A percentile compares a stretch with the other conserved stretches of the same genome.
phyloP scores from a whole-genome alignment of 2,329 filamentous ascomycete genomes.

The Fusarium lyarnte region DNA sequence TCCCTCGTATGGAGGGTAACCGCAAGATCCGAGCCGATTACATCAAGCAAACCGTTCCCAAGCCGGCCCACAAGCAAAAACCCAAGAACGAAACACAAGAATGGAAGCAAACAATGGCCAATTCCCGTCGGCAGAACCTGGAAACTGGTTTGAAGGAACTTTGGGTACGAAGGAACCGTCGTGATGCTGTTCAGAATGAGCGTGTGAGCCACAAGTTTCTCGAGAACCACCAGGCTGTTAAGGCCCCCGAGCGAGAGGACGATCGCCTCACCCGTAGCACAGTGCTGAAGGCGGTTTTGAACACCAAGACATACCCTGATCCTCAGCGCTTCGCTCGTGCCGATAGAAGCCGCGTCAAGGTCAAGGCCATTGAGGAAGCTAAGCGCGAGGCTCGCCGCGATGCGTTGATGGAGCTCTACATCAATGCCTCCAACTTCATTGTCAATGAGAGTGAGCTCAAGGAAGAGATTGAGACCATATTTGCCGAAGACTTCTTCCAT shows the following conservation, averaged over 20 bases:
- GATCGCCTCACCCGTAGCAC: slow-evolving; percentile 79
- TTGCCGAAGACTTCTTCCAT: slow-evolving; percentile 69
- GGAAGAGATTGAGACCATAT: slow-evolving; percentile 77
- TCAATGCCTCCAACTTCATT: slow-evolving; percentile 88
- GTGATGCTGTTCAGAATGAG: slow-evolving; percentile 48
- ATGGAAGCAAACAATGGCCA: slow-evolving; percentile 81
- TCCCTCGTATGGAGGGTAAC: slow-evolving; percentile 65
- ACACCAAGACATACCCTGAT: slow-evolving; percentile 66
- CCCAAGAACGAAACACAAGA: slow-evolving; percentile 53
- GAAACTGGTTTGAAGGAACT: slow-evolving; percentile 76
- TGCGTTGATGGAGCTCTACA: slow-evolving; percentile 86
- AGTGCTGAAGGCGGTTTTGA: slow-evolving; percentile 61
- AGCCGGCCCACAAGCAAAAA: slow-evolving; percentile 56
- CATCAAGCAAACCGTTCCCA: slow-evolving; percentile 66
- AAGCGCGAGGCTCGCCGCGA: slow-evolving; percentile 72
- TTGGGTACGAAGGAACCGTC: slow-evolving; percentile 68
- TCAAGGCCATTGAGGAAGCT: slow-evolving; percentile 52
- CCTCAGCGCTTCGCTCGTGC: slow-evolving; percentile 68
- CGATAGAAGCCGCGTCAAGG: slow-evolving; percentile 55
- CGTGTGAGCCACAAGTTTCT: slow-evolving; percentile 59
- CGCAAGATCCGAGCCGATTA: slow-evolving; percentile 72
- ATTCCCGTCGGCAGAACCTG: slow-evolving; percentile 75
- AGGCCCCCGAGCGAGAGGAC: slow-evolving; percentile 76
- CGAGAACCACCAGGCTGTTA: slow-evolving; percentile 58
- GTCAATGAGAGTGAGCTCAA: slow-evolving; percentile 81